Evolutionary conservation across 2,329 filamentous ascomycete genomes (phyloP).

Genomic region (Aspergillus niger): DNA sequence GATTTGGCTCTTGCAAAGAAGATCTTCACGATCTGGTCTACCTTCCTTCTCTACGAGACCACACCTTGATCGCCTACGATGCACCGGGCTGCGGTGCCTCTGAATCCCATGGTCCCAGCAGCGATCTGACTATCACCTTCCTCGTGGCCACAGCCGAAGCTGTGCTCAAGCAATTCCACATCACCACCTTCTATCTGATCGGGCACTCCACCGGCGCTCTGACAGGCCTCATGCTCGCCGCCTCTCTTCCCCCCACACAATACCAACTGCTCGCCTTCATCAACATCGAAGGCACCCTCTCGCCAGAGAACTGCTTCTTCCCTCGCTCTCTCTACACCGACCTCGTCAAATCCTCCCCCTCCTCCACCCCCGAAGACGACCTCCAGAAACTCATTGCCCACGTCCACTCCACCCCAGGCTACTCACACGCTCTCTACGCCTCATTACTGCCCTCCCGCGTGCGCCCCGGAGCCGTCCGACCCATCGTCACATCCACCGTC

Average conservation of each 20-base stretch:
- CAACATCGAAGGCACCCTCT: slow-evolving; percentile 6
- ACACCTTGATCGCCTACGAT: slow-evolving; percentile 5
- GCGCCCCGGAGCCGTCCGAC: not conserved
- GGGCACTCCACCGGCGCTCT: slow-evolving; percentile 4
- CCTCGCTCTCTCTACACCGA: not conserved
- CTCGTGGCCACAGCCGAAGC: slow-evolving; percentile 3
- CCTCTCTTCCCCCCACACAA: not conserved
- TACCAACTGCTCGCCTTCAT: not conserved
- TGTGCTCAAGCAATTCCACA: not conserved
- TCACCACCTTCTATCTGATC: not conserved
- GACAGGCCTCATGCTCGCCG: not conserved
- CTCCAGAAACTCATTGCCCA: not conserved
- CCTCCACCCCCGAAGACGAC: not conserved
- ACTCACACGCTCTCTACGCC: not conserved
- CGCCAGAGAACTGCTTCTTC: not conserved
- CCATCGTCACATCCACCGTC: not conserved
- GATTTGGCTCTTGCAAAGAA: slow-evolving; percentile 8
- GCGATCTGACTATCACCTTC: slow-evolving; percentile 2
- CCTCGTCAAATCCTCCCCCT: not conserved
- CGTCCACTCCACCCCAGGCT: not conserved
- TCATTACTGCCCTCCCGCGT: not conserved
- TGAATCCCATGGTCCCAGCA: not conserved
- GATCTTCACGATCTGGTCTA: slow-evolving; percentile 6
- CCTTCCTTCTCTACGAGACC: not conserved
- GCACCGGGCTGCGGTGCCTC: slow-evolving; percentile 3